phyloP scores from a whole-genome alignment of 495 filamentous ascomycete genomes.

The Stereocaulon alpinum region DNA sequence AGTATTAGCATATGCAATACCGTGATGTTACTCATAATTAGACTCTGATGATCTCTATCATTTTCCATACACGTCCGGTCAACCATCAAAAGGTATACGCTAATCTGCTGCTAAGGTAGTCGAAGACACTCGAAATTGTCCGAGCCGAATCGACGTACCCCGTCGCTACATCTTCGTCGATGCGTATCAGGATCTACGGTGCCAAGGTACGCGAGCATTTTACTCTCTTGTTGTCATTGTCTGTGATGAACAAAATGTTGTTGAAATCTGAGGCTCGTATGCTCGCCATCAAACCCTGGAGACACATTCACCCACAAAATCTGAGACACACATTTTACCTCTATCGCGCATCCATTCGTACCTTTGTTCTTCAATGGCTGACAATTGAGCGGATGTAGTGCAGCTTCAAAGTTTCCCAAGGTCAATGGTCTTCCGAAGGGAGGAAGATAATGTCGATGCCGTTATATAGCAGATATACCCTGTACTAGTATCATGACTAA shows the following conservation, averaged over 20 bases:
- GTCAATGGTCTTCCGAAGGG: not conserved
- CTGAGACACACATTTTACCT: not conserved
- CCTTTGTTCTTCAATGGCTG: not conserved
- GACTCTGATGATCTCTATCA: slow-evolving; percentile 10
- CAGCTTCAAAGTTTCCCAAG: not conserved
- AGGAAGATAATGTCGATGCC: not conserved
- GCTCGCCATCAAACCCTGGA: slow-evolving; percentile 6
- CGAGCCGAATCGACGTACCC: not conserved
- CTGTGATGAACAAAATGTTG: slow-evolving; percentile 14
- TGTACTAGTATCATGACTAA: not conserved
- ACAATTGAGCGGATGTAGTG: not conserved
- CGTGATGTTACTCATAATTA: slow-evolving; percentile 18
- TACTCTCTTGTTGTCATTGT: not conserved
- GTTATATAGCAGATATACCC: not conserved
- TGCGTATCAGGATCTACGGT: not conserved
- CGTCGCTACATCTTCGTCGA: not conserved
- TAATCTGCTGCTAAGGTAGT: not conserved
- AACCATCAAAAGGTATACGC: not conserved
- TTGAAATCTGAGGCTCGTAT: slow-evolving; percentile 17
- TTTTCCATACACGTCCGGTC: not conserved
- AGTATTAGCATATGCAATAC: slow-evolving; percentile 11
- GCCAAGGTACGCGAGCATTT: not conserved
- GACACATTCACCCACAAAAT: slow-evolving; percentile 14
- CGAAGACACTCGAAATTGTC: not conserved
- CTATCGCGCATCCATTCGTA: too few species aligned